These are phyloP conservation scores for Pelargonium australe DNA, from an alignment of 441 rosid genomes.

Conservation along the genomic window DNA sequence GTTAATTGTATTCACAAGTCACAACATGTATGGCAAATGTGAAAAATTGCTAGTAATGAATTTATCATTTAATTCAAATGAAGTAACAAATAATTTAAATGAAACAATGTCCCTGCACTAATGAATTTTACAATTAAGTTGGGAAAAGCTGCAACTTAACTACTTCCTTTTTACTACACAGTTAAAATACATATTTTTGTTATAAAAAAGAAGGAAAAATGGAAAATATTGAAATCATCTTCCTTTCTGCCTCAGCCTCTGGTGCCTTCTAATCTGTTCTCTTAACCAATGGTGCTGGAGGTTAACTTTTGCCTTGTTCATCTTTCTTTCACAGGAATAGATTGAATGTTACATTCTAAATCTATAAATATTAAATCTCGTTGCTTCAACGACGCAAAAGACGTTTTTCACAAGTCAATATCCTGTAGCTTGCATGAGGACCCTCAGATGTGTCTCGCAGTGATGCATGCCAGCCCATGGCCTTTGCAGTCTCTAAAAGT, in stretches of 20 bases:
- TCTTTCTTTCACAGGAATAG: neutral
- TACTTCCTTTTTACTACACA: neutral
- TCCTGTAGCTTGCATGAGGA: constrained; percentile 87
- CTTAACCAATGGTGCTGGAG: neutral
- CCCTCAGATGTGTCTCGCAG: constrained; percentile 89
- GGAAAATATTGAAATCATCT: no score
- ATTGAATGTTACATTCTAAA: neutral
- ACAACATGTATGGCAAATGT: neutral
- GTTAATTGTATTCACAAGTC: neutral
- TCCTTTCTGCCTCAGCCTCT: no score
- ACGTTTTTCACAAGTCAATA: constrained; percentile 68
- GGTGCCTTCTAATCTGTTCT: no score
- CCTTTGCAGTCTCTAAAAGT: constrained; percentile 66
- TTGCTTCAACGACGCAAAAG: constrained; percentile 44
- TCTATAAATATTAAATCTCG: neutral
- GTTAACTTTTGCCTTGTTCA: neutral
- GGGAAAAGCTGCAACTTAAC: neutral
- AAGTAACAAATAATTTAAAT: neutral
- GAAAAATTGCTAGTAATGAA: neutral
- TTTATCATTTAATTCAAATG: neutral
- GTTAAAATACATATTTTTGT: neutral
- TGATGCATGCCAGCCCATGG: constrained; percentile 70
- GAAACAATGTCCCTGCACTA: constrained; percentile 5
- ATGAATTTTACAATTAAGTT: constrained; percentile 3
- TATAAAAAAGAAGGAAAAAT: neutral